Percentiles rank a stretch among this genome's conserved stretches.
These are phyloP conservation scores for Penicillium crustosum DNA, from an alignment of 2,329 filamentous ascomycete species.

Conservation along the genomic window DNA sequence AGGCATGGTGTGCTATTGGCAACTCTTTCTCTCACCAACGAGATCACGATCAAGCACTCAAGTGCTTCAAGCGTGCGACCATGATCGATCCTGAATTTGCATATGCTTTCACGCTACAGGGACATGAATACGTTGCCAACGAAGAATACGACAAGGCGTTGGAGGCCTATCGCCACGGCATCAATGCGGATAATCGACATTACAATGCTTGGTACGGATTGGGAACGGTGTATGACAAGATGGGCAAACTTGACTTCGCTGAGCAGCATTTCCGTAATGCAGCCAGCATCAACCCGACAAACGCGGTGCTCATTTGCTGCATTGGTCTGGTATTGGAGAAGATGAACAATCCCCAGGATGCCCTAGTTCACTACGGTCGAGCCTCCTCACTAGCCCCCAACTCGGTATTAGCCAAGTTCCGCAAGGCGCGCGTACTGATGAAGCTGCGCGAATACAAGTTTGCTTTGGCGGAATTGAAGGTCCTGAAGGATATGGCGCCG, in stretches of 20 bases:
- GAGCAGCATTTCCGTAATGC: constrained; percentile 89
- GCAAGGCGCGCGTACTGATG: constrained; percentile 85
- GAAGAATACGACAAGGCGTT: constrained; percentile 97
- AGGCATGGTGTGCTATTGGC: constrained; percentile 93
- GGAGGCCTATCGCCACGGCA: constrained; percentile 78
- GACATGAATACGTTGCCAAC: constrained; percentile 91
- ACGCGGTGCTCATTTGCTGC: constrained; percentile 87
- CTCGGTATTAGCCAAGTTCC: constrained; percentile 82
- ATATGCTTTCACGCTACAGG: constrained; percentile 93
- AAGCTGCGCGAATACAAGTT: constrained; percentile 67
- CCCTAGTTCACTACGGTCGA: constrained; percentile 76
- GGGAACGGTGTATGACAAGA: constrained; percentile 79
- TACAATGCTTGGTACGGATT: constrained; percentile 98
- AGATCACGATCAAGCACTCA: constrained; percentile 91
- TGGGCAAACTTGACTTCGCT: constrained; percentile 87
- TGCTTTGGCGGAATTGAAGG: constrained; percentile 77
- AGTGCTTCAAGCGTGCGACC: constrained; percentile 91
- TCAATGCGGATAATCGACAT: constrained; percentile 81
- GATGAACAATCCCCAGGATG: constrained; percentile 75
- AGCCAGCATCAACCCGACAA: constrained; percentile 86
- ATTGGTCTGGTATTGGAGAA: constrained; percentile 89
- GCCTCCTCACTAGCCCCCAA: constrained; percentile 80
- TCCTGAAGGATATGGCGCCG: constrained; percentile 87
- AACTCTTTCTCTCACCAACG: constrained; percentile 91
- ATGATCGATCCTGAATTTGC: constrained; percentile 88